Evolutionary conservation across 805 yeast species (phyloP), one percentile per base, ranked within the genome.

Genomic region (Blastobotrys peoriensis): DNA sequence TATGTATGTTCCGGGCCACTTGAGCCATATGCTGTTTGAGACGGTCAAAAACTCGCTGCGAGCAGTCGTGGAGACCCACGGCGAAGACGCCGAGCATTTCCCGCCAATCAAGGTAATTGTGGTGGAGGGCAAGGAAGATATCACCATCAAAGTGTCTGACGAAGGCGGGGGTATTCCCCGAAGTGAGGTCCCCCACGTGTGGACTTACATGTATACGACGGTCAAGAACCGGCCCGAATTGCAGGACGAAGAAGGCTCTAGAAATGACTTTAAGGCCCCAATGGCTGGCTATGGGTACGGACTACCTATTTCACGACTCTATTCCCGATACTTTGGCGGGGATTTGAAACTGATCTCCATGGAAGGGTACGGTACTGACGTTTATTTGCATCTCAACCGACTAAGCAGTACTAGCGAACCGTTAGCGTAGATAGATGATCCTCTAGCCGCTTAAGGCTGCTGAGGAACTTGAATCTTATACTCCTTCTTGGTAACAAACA

Each of bases 231-330:
- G 83, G 4, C 91, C 91, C 0, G 73, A 70, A 18, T 64, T 81
- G 40, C 30, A 25, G 30, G 86, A 80, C 48, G 74, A 76, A 2
- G 83, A 78, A 34, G 62, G 67, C 33, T 70, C 73, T 51, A 78
- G 77, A 54, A 69, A 79, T 18, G 83, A 81, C 47, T 82, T 84
- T 66, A 76, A 77, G 59, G 95, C 95, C 0, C 96, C 96, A 47
- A 83, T 87, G 85, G 95, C 95, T 41, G 96, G 96, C 0, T 83
- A 84, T 53, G 96, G 96, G 22, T 89, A 87, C 58, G 96, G 96
- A 0, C 70, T 87, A 55, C 95, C 96, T 1, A 80, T 88, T 44
- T 82, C 93, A 39, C 66, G 96, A 47, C 70, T 87, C 33, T 88
- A 88, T 54, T 89, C 96, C 2, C 79, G 89, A 51, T 87, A 87